Base-by-base conservation (phyloP, 2,329 filamentous ascomycete genomes). In the Venturia carpophila region DNA sequence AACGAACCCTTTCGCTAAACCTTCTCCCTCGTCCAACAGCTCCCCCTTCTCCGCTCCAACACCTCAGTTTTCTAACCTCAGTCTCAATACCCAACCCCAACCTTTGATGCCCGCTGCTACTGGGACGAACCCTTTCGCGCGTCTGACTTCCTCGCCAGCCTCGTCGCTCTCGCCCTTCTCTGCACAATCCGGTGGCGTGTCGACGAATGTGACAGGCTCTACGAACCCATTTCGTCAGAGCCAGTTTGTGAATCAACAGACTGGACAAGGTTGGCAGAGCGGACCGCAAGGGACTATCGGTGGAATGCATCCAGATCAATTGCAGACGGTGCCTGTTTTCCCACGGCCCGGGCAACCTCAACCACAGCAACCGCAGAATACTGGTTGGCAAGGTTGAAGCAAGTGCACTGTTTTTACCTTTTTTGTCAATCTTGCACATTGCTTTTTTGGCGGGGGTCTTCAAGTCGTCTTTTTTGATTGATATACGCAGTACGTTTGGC, bases 141-240 rank as follows among this genome's bases (percentile, higher is more conserved):
- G 85, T 58, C 82, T 79, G 60, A 72, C 72, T 58, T 71, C 72
- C 47, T 71, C 77, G 17, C 73, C 76, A 21, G 75, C 76, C 30
- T 68, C 77, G 9, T 68, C 73, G 15, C 13, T 52, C 10, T 47
- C 42, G 3, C 39, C 39, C 1, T 27, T 69, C 34, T 34, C 71
- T 69, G 52, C 65, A 63, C 67, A 58, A 15, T 58, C 71, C 71
- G 10, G 72, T 71, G 58, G 82, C 61, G 77, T 94, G 5, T 83
- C 83, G 64, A 85, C 91, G 1, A 91, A 93, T 71, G 84, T 88
- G 1, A 97, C 92, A 0, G 92, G 92, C 10, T 91, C 85, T 71
- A 97, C 92, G 1, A 99, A 99, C 71, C 94, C 94, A 0, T 97
- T 97, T 82, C 85, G 94, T 19, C 92, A 97, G 73, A 91, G 89